Percentiles rank a stretch among this genome's conserved stretches.
Conservation (phyloP, 352 stramenopile species). For the Aphanomyces astaci region DNA sequence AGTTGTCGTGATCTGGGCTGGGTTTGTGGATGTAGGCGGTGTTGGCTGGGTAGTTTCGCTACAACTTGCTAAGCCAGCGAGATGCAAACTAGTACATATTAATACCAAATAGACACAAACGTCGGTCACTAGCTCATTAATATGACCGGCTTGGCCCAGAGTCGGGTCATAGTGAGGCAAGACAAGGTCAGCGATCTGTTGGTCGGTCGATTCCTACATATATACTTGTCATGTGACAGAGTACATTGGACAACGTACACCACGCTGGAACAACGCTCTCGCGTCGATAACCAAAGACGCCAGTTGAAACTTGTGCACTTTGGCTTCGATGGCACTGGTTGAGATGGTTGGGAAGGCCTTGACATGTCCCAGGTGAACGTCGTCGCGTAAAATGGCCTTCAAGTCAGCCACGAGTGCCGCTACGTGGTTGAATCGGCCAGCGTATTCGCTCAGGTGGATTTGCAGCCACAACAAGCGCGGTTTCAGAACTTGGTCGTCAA, state of each 20-base stretch:
- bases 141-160: background rate
- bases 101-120: conserved; percentile 15
- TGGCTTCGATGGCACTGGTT: background rate
- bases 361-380: conserved; percentile 7
- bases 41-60: background rate
- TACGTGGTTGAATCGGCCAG: background rate
- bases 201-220: background rate
- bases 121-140: conserved; percentile 11
- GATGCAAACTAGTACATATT: background rate
- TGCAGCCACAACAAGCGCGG: conserved; percentile 10
- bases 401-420: background rate
- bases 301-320: background rate
- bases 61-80: background rate
- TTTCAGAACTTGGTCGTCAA: background rate
- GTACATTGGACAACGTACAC: background rate
- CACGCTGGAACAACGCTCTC: background rate
- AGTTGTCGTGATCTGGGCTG: background rate
- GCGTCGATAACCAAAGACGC: background rate
- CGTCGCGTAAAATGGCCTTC: background rate
- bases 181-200: conserved; percentile 6
- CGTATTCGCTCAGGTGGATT: conserved; percentile 10
- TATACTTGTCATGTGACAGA: background rate
- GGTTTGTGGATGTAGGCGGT: background rate
- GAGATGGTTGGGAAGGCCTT: background rate
- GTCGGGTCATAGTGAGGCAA: conserved; percentile 19